Evolutionary conservation across 2,329 filamentous ascomycete genomes (phyloP).

Genomic region (Epichloe gansuensis): DNA sequence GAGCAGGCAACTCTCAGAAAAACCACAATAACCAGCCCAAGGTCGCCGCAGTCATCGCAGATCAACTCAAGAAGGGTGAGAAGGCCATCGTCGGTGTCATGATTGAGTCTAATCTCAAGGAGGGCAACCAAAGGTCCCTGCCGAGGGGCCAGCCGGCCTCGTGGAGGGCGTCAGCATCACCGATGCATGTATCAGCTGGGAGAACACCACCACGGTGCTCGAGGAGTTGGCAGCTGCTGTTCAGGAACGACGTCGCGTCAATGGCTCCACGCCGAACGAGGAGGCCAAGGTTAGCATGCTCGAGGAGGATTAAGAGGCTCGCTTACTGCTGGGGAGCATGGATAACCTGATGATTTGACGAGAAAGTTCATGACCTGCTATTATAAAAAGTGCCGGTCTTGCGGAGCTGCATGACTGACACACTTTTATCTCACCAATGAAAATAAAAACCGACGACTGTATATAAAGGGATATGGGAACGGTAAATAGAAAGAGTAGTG

Average conservation of each 20-base stretch:
- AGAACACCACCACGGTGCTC: constrained; percentile 66
- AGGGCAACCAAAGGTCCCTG: constrained; percentile 74
- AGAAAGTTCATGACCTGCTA: neutral
- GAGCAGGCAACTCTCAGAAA: constrained; percentile 83
- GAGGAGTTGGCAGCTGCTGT: constrained; percentile 81
- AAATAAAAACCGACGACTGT: neutral
- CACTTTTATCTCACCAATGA: neutral
- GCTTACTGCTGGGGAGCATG: neutral
- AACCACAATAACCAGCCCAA: constrained; percentile 95
- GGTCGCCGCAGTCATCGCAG: constrained; percentile 52
- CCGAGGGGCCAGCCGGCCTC: constrained; percentile 64
- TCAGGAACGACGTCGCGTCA: constrained; percentile 53
- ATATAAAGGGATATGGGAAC: neutral
- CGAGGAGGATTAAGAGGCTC: constrained; percentile 36
- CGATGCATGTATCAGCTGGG: constrained; percentile 93
- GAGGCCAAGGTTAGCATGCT: constrained; percentile 31
- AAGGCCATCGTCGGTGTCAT: constrained; percentile 88
- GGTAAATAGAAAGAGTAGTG: neutral
- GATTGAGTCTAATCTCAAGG: constrained; percentile 97
- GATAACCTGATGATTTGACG: constrained; percentile 2
- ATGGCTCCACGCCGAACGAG: constrained; percentile 22
- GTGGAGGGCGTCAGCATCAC: constrained; percentile 92
- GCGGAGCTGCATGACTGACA: neutral
- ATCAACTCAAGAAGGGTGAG: constrained; percentile 81
- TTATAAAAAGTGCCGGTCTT: neutral